Evolutionary conservation across 1,139 yeast species (phyloP), one percentile per base, ranked within the genome.

Genomic region (Ogataea hybrid): DNA sequence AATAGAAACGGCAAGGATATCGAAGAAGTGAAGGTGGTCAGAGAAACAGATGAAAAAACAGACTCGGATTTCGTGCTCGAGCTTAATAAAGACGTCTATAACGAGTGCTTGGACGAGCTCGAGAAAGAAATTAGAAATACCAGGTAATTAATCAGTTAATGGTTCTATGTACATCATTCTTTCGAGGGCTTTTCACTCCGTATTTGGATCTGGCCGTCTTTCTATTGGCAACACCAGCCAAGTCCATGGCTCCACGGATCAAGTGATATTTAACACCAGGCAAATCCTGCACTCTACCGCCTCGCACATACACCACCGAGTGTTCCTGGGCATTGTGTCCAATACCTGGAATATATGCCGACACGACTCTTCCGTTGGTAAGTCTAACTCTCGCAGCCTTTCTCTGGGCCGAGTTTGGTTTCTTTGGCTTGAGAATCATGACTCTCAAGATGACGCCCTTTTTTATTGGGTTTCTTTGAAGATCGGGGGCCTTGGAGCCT

Each of bases 301-400:
- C 99, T 64, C 98, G 79, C 2, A 94, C 95, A 43, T 83, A 78
- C 2, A 94, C 97, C 42, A 92, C 95, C 60, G 95, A 88, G 68
- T 94, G 99, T 67, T 94, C 99, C 69, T 92, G 97, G 32, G 95
- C 92, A 60, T 92, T 92, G 66, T 94, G 98, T 18, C 99, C 98
- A 62, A 92, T 97, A 44, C 99, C 99, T 10, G 97, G 97, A 47
- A 94, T 92, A 63, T 90, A 89, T 3, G 97, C 96, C 40, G 95
- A 83, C 15, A 92, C 77, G 39, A 86, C 83, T 53, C 82, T 84
- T 25, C 98, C 98, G 58, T 87, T 92, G 15, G 95, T 79, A 49
- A 94, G 74, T 65, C 96, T 77, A 22, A 94, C 98, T 71, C 97
- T 84, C 54, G 95, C 89, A 42, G 95, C 96, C 65, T 94, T 94